These are phyloP conservation scores for Tolypocladium guangdongense DNA, from an alignment of 2,329 filamentous ascomycete species.

Conservation along the genomic window DNA sequence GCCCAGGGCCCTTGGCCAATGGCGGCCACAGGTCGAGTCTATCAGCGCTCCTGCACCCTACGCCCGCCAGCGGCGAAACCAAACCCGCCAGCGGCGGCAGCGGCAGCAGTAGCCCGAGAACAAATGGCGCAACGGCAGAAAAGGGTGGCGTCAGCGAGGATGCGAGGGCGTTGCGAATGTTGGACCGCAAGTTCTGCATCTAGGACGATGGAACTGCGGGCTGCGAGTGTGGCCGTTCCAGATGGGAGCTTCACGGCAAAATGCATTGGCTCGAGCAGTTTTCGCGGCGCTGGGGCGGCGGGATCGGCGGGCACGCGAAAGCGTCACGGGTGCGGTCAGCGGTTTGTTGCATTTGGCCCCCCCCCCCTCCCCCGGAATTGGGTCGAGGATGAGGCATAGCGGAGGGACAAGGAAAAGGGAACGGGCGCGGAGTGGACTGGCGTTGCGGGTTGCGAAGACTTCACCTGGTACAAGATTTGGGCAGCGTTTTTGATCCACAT, in stretches of 20 bases:
- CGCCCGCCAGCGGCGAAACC: conserved; percentile 33
- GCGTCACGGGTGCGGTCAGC: not conserved
- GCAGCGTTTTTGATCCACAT: not conserved
- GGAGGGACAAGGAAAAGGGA: not conserved
- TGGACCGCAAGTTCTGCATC: conserved; percentile 47
- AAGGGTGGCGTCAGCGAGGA: conserved; percentile 47
- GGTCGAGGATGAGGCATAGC: not conserved
- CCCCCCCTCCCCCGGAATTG: too few relatives aligned
- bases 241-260: not conserved
- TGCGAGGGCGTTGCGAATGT: conserved; percentile 50
- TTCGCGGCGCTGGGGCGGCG: not conserved
- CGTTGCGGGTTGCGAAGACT: not conserved
- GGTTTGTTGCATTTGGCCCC: not conserved
- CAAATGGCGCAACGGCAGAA: conserved; percentile 15
- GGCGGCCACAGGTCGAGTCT: conserved; percentile 31
- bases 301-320: not conserved
- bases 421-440: not conserved
- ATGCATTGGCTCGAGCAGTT: not conserved
- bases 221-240: not conserved
- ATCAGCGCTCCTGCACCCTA: conserved; percentile 40
- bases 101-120: conserved; percentile 28
- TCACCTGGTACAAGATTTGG: not conserved
- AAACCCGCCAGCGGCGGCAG: conserved; percentile 30
- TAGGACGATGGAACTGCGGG: conserved; percentile 5
- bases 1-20: conserved; percentile 7